phyloP scores from a whole-genome alignment of 306 rosid genomes.

The Medicago arabica region DNA sequence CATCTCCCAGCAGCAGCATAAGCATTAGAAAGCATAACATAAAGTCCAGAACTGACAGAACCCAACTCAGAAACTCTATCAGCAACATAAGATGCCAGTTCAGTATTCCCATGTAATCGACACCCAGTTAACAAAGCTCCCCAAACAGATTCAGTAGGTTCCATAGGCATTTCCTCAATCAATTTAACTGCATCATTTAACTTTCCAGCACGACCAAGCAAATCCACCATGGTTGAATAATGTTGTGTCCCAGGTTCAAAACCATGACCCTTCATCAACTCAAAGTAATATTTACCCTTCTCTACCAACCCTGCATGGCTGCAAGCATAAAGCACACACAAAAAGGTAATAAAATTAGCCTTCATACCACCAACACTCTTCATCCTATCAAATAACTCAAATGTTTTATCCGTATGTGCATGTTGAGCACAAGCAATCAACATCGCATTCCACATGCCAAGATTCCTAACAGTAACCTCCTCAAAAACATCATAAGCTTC shows the following conservation, averaged over 20 bases:
- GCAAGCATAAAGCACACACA: constrained; percentile 82
- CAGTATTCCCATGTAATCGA: constrained; percentile 73
- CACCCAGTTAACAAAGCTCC: constrained; percentile 91
- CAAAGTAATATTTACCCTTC: constrained; percentile 61
- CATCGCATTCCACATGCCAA: constrained; percentile 97
- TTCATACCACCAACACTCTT: constrained; percentile 65
- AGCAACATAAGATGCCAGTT: constrained; percentile 77
- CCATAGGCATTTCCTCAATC: constrained; percentile 70
- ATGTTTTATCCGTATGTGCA: constrained; percentile 60
- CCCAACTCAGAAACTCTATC: constrained; percentile 65
- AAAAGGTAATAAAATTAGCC: constrained; percentile 85
- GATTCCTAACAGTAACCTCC: constrained; percentile 64
- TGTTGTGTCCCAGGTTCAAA: constrained; percentile 80
- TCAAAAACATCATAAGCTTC: constrained; percentile 69
- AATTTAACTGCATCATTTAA: constrained; percentile 68
- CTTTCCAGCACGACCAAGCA: constrained; percentile 88
- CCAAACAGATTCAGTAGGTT: constrained; percentile 82
- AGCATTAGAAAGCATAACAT: constrained; percentile 76
- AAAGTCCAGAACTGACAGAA: constrained; percentile 65
- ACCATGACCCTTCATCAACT: constrained; percentile 66
- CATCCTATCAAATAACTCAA: constrained; percentile 63
- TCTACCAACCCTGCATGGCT: constrained; percentile 90
- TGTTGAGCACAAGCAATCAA: constrained; percentile 85
- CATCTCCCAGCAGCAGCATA: constrained; percentile 87
- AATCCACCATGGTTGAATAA: constrained; percentile 80